Evolutionary conservation across 2,329 filamentous ascomycete species (phyloP), one percentile per base, ranked within the genome.

Genomic region (Claviceps citrina): DNA sequence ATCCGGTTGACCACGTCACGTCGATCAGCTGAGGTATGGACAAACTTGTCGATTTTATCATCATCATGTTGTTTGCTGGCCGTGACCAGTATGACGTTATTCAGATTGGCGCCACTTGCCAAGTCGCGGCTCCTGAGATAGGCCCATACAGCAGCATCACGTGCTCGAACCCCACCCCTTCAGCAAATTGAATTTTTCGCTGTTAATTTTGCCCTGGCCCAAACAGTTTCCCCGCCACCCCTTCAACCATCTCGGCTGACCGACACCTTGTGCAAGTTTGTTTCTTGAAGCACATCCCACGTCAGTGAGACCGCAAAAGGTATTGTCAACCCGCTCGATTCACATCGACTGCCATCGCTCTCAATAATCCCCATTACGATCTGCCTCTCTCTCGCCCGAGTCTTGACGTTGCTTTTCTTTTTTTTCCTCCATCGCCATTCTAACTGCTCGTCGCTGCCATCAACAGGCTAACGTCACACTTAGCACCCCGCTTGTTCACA

Each of bases 401-500:
- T n/a, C n/a, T n/a, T n/a, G n/a, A n/a, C n/a, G n/a, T n/a, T n/a
- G 3, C 12, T 35, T 45, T 32, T 22, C 16, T 20, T 25, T 16
- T 24, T 7, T n/a, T n/a, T 31, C n/a, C 13, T 22, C 8, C n/a
- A 12, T 7, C 8, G 22, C 31, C 24, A 19, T 16, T 13, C 30
- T 16, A 27, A 47, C 26, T 28, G 26, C 34, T 20, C 22, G 18
- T 22, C 34, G 31, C 18, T 10, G 37, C 19, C 41, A 36, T 44
- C 43, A 42, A 45, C 42, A 44, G 50, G 50, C 58, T 62, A 57
- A 62, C 58, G 47, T 46, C 47, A 51, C 48, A 46, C 48, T 48
- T 50, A 62, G 59, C 55, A 62, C 62, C 57, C 61, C 62, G 60
- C 62, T 62, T 67, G 64, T 66, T 67, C 65, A 65, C 62, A 60